Percentiles rank a stretch among this genome's conserved stretches.
Conservation (phyloP, 129 eudicot genomes). For the Lactuca saligna region DNA sequence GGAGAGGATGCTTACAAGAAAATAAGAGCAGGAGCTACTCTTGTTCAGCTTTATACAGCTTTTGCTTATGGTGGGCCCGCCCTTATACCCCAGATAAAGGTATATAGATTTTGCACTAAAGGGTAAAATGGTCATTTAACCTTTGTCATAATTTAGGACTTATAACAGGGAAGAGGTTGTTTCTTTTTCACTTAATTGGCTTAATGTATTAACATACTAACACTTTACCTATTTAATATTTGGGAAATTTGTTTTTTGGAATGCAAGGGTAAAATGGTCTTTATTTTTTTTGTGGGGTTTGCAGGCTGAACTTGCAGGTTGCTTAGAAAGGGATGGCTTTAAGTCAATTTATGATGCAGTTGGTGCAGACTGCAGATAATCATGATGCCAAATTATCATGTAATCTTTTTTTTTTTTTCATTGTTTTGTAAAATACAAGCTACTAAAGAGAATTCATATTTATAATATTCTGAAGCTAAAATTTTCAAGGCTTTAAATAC, state of each 20-base stretch:
- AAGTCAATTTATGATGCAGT: conserved; percentile 75
- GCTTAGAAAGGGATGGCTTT: conserved; percentile 85
- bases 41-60: conserved; percentile 92
- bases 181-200: no score
- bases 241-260: no score
- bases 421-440: conserved; percentile 6
- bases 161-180: neutral
- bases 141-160: neutral
- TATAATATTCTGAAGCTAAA: neutral
- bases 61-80: conserved; percentile 98
- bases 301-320: conserved; percentile 80
- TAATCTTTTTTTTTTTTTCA: conserved; percentile 6
- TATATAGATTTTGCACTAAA: neutral
- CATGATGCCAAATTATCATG: conserved; percentile 1
- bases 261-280: no score
- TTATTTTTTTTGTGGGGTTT: neutral
- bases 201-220: no score
- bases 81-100: conserved; percentile 93
- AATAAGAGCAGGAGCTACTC: conserved; percentile 93
- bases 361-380: conserved; percentile 73
- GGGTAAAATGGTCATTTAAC: no score
- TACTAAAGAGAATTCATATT: neutral
- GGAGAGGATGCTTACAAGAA: conserved; percentile 97
- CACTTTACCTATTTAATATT: no score
- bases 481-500: no score